Evolutionary conservation across 805 yeast genomes (phyloP), one percentile per base, ranked within the genome.

Genomic region (Kodamaea neixiangensis): DNA sequence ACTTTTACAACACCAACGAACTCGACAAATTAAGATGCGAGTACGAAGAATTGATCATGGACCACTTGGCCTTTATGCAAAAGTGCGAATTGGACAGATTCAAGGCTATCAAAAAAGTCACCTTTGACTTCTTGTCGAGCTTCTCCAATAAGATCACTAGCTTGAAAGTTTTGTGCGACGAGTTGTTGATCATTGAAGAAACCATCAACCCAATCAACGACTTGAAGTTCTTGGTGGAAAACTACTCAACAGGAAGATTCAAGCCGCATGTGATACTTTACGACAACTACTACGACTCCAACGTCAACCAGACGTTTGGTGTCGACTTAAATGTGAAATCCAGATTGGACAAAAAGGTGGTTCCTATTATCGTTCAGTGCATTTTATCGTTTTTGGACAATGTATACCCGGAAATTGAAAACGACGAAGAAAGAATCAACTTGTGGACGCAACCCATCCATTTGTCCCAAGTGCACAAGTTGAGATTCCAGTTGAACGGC

Each of bases 81-180:
- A 80, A 84, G 59, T 89, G 94, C 69, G 96, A 89, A 68, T 66
- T 80, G 33, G 96, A 89, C 67, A 78, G 97, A 55, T 72, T 87
- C 52, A 77, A 78, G 55, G 94, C 94, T 0, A 71, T 89, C 54
- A 88, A 89, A 65, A 85, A 87, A 53, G 92, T 85, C 1, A 79
- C 87, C 9, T 75, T 82, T 47, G 96, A 89, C 63, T 87, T 87
- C 58, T 71, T 87, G 18, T 82, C 89, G 0, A 76, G 86, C 2
- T 73, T 87, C 33, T 77, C 89, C 34, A 83, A 82, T 60, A 82
- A 79, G 46, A 76, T 85, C 34, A 76, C 83, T 3, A 71, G 79
- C 1, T 68, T 87, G 60, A 83, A 85, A 63, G 68, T 79, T 4
- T 68, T 82, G 7, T 78, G 83, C 34, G 90, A 87, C 51, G 81